Percentiles rank a stretch among this genome's conserved stretches.
Conservation (phyloP, 768 basidiomycete species). For the Neoboletus brunneissimus region DNA sequence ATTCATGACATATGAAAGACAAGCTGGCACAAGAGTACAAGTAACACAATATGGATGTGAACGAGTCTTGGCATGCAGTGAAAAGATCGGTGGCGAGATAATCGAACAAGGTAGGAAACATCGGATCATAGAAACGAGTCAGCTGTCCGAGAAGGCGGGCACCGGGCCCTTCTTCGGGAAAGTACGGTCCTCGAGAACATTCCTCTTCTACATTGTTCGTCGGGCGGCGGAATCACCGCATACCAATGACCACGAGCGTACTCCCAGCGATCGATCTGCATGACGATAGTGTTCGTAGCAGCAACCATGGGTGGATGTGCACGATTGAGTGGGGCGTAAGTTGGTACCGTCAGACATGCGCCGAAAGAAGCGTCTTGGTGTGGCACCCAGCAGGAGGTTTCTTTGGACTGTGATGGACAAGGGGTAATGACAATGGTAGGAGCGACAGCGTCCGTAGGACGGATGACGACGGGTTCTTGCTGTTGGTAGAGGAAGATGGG, state of each 20-base stretch:
- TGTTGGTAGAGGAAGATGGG: background rate
- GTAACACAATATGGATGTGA: background rate
- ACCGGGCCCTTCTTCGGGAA: slow-evolving; percentile 1
- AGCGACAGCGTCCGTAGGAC: slow-evolving; percentile 34
- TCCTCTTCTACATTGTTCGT: slow-evolving; percentile 45
- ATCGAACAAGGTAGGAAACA: background rate
- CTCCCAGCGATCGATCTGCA: slow-evolving; percentile 41
- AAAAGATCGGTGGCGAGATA: background rate
- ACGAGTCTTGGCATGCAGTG: background rate
- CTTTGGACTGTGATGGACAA: slow-evolving; percentile 39
- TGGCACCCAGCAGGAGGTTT: slow-evolving; percentile 46
- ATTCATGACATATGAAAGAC: background rate
- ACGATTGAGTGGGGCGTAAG: slow-evolving; percentile 44
- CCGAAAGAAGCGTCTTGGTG: slow-evolving; percentile 56
- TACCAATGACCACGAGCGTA: slow-evolving; percentile 56
- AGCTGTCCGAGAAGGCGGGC: background rate
- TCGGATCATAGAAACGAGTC: slow-evolving; percentile 1
- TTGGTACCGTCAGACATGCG: slow-evolving; percentile 48
- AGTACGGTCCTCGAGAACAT: slow-evolving; percentile 37
- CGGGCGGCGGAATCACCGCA: slow-evolving; percentile 43
- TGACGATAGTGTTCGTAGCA: slow-evolving; percentile 17
- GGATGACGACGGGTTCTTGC: slow-evolving; percentile 31
- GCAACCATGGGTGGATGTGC: slow-evolving; percentile 44
- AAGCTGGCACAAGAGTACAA: background rate
- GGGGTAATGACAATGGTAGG: slow-evolving; percentile 54